phyloP scores from a whole-genome alignment of 768 basidiomycete genomes.

The Podaxis sp. region DNA sequence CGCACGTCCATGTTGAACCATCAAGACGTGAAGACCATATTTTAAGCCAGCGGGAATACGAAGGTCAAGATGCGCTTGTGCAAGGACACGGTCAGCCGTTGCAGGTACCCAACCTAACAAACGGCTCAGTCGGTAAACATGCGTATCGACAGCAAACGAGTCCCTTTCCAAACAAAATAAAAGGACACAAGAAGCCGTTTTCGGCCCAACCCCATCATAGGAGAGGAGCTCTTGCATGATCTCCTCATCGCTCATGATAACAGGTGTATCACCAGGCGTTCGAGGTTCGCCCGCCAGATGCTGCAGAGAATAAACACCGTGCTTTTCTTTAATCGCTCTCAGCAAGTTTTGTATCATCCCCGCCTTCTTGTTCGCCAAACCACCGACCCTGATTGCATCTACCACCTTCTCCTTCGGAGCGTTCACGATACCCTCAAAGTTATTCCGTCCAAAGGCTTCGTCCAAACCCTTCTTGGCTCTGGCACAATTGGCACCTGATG shows the following conservation, averaged over 20 bases:
- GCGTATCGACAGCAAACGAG: conserved; percentile 63
- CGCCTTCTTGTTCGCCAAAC: conserved; percentile 59
- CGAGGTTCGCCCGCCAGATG: conserved; percentile 36
- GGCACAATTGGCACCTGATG: conserved; percentile 44
- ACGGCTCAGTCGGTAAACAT: conserved; percentile 51
- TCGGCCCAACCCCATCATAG: conserved; percentile 56
- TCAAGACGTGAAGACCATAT: conserved; percentile 52
- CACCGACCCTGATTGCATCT: conserved; percentile 47
- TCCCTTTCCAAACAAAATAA: conserved; percentile 57
- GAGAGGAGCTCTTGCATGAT: conserved; percentile 55
- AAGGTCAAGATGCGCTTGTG: conserved; percentile 55
- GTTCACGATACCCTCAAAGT: conserved; percentile 43
- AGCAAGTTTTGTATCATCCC: conserved; percentile 48
- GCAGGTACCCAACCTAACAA: conserved; percentile 48
- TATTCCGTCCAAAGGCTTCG: conserved; percentile 41
- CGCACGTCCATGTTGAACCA: conserved; percentile 51
- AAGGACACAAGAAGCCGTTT: conserved; percentile 60
- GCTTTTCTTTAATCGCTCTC: conserved; percentile 34
- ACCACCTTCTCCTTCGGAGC: conserved; percentile 39
- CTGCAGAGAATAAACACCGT: conserved; percentile 54
- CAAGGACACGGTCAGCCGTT: conserved; percentile 41
- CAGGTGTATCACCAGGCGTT: conserved; percentile 9
- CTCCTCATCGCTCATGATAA: conserved; percentile 30
- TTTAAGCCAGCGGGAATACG: conserved; percentile 49
- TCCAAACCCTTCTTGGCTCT: conserved; percentile 48